Evolutionary conservation across 805 yeast genomes (phyloP).

Genomic region (Metschnikowia cubensis): DNA sequence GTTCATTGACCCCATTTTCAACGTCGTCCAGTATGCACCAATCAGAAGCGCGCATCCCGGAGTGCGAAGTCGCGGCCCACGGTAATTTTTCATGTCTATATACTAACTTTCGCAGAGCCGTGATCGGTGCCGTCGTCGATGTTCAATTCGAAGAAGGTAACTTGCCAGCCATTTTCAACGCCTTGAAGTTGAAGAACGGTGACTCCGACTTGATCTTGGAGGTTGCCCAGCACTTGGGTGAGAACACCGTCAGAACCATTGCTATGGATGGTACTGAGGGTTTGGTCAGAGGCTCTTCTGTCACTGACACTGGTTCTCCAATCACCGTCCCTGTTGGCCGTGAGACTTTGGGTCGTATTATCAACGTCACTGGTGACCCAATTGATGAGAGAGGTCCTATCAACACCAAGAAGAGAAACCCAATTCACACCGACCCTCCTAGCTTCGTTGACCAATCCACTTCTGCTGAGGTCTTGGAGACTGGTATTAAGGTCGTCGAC

Average conservation of each 20-base stretch:
- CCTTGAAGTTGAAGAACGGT: constrained; percentile 81
- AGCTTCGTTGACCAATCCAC: constrained; percentile 95
- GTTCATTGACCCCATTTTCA: neutral
- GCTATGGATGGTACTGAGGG: constrained; percentile 99
- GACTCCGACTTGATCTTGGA: constrained; percentile 85
- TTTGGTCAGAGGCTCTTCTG: constrained; percentile 94
- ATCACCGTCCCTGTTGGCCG: constrained; percentile 99
- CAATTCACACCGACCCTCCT: constrained; percentile 99
- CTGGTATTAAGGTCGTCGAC: constrained; percentile 99
- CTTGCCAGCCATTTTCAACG: constrained; percentile 96
- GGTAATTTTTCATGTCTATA: neutral
- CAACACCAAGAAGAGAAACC: constrained; percentile 86
- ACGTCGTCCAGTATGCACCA: constrained; percentile 2
- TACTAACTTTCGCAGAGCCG: constrained; percentile 65
- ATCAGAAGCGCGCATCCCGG: constrained; percentile 9
- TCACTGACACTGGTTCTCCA: constrained; percentile 95
- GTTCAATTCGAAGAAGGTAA: constrained; percentile 97
- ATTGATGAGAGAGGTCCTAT: constrained; percentile 99
- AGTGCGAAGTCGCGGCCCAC: constrained; percentile 5
- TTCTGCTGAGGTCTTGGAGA: constrained; percentile 95
- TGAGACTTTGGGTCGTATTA: constrained; percentile 97
- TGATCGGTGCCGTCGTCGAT: constrained; percentile 98
- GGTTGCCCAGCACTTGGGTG: constrained; percentile 99
- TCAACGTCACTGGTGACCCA: constrained; percentile 99
- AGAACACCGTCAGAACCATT: constrained; percentile 99